phyloP scores from a whole-genome alignment of 2,329 filamentous ascomycete genomes.

The Trichoderma atrobrunneum region DNA sequence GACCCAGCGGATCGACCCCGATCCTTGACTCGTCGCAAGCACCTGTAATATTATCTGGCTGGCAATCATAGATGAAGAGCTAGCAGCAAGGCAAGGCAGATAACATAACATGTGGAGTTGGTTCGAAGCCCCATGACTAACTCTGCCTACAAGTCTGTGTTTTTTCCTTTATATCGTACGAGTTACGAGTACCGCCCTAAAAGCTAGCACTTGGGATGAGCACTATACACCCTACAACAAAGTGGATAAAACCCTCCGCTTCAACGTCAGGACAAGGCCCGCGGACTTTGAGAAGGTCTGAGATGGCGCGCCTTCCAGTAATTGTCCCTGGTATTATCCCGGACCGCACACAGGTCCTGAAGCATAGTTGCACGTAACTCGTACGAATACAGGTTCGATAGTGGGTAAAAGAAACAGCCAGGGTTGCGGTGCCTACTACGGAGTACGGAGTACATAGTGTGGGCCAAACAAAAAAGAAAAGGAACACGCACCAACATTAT shows the following conservation, averaged over 20 bases:
- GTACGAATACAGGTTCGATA: not conserved
- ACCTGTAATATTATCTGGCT: not conserved
- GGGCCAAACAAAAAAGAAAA: not conserved
- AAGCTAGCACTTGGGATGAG: not conserved
- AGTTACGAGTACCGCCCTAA: not conserved
- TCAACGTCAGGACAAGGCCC: conserved; percentile 6
- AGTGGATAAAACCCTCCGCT: not conserved
- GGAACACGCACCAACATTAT: not conserved
- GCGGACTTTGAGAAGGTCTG: not conserved
- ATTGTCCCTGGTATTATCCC: not conserved
- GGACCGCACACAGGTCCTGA: not conserved
- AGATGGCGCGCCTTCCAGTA: conserved; percentile 3
- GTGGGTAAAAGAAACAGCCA: not conserved
- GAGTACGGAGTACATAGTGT: not conserved
- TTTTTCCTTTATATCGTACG: not conserved
- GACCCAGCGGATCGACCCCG: conserved; percentile 10
- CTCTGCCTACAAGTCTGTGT: not conserved
- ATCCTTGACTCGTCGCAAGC: not conserved
- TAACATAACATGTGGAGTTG: conserved; percentile 1
- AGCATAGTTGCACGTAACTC: not conserved
- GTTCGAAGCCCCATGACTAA: not conserved
- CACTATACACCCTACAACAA: conserved; percentile 9
- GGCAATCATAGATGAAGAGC: not conserved
- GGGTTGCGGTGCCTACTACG: not conserved
- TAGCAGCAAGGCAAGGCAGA: not conserved